A percentile compares a stretch with the other conserved stretches of the same genome.
phyloP scores from a whole-genome alignment of 768 basidiomycete species.

The Trametes coccinea region DNA sequence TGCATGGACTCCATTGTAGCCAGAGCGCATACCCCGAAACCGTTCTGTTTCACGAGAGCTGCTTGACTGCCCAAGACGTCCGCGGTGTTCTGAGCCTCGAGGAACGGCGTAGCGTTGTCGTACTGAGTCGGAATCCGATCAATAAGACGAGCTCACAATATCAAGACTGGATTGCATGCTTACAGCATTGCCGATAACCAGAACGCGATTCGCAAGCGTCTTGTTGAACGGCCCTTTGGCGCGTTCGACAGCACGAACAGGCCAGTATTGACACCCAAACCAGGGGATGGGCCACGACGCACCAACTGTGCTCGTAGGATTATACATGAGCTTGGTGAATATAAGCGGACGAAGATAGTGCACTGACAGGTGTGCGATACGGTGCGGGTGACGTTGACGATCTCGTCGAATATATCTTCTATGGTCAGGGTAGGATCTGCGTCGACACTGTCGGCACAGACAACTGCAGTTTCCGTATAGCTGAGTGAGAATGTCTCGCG shows the following conservation, averaged over 20 bases:
- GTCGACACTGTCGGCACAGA: conserved; percentile 17
- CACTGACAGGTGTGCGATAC: conserved; percentile 14
- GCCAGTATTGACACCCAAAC: conserved; percentile 19
- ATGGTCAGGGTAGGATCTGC: conserved; percentile 9
- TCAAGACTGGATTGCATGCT: background rate
- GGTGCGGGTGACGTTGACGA: conserved; percentile 8
- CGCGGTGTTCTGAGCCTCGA: conserved; percentile 7
- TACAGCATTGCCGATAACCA: conserved; percentile 25
- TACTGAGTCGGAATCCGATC: background rate
- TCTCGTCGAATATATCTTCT: conserved; percentile 13
- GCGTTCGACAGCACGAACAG: conserved; percentile 23
- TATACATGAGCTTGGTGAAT: background rate
- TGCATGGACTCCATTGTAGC: no score
- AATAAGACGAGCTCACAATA: background rate
- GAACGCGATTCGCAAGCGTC: conserved; percentile 22
- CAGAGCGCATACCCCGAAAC: conserved; percentile 7
- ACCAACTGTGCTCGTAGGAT: conserved; percentile 3
- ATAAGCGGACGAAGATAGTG: background rate
- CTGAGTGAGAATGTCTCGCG: conserved; percentile 5
- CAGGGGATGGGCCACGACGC: conserved; percentile 13
- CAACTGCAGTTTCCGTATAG: conserved; percentile 13
- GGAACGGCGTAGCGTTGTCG: conserved; percentile 18
- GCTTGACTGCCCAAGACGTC: conserved; percentile 17
- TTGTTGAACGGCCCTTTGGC: conserved; percentile 27
- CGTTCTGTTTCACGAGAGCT: conserved; percentile 11